Base-by-base conservation (phyloP, 441 rosid species). In the Iberis amara region DNA sequence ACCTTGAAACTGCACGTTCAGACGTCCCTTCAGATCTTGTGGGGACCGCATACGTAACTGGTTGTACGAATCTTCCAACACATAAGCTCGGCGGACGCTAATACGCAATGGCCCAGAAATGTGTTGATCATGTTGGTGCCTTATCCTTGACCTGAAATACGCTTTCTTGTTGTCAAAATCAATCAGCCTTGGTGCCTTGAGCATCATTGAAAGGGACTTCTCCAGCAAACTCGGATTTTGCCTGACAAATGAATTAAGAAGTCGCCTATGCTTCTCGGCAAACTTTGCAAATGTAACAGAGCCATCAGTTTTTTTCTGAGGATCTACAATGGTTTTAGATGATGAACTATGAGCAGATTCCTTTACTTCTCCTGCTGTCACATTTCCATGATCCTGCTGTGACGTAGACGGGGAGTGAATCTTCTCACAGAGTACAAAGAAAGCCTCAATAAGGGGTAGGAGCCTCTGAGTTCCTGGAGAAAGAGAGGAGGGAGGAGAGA, bases 91-190 rank as follows among this genome's bases (percentile, higher is more conserved):
- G 47, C 96, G 79, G 35, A 94, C 96, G 62, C 87, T 81, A 27
- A 94, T 83, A 52, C 96, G 86, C 64, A 94, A 68, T 41, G 96
- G 91, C 46, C 96, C 95, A 62, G 96, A 79, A 53, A 82, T 80
- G 43, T 85, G 95, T 46, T 86, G 97, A 52, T 89, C 96, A 43
- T 86, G 90, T 56, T 82, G 95, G 55, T 85, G 96, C 77, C 85
- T 80, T 68, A 94, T 86, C 72, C 88, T 89, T 52, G 99, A 81
- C 56, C 94, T 82, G 76, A 94, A 94, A 73, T 94, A 85, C 7
- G 96, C 76, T 60, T 85, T 81, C 75, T 94, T 94, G 75, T 94
- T 94, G 69, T 94, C 97, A 69, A 94, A 94, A 64, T 94, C 97
- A n/a, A 94, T 84, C 52, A 94, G 71, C 70, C 95, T 83, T 4